Base-by-base conservation (phyloP, 108 stramenopile genomes). In the Discostella pseudostelligera region DNA sequence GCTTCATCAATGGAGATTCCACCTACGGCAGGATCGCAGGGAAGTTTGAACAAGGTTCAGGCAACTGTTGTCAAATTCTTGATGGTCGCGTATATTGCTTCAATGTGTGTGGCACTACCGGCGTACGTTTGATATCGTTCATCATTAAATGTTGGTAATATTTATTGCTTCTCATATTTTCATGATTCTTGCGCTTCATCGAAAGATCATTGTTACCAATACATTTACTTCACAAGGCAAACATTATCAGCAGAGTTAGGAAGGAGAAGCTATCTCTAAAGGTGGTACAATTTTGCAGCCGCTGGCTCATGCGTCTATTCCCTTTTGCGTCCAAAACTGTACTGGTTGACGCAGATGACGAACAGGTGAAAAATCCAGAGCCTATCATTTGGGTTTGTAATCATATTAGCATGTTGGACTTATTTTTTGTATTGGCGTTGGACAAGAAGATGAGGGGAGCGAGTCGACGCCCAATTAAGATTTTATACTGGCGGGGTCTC, bases 321-420 rank as follows among this genome's bases (percentile, higher is more conserved):
- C 93, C 90, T 9, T 94, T 94, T 78, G 83, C 87, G 29, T 67
- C 62, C 2, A 59, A 88, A 12, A 32, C 67, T 24, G 74, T 84
- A 13, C 35, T 72, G 10, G 67, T 71, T 22, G 57, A 80, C 37
- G 69, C 44, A 40, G 65, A 71, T 55, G 70, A 80, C 32, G 64
- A 65, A 46, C 50, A 67, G 35, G 62, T 55, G 47, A 58, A 39
- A 17, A 70, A 70, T 62, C 82, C 86, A 7, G 72, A 83, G 62
- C 88, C 90, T 25, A 62, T 64, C 20, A 80, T 94, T 25, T 94
- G 93, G 93, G 93, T 90, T 4, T 90, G 89, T 62, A 94, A 92
- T 61, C 93, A 94, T 59, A 81, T 80, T 9, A 81, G 81, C 56
- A 65, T 88, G 62, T 70, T 94, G 55, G 93, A 94, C 72, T 64